Base-by-base conservation (phyloP, 2,329 filamentous ascomycete species). In the Sclerotinia sclerotiorum region DNA sequence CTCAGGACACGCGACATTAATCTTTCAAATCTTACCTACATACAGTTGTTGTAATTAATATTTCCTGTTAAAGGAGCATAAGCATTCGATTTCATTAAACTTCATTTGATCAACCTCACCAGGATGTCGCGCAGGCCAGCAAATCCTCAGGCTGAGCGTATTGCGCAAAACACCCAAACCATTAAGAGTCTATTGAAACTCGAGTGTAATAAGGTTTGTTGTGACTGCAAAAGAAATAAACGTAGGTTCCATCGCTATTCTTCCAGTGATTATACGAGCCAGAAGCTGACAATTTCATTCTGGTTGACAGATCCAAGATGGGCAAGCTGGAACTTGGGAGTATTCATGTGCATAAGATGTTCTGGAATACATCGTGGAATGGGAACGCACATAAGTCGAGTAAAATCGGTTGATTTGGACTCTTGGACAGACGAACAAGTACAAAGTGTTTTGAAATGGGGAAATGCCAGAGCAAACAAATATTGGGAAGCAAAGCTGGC, bases 221-320 rank as follows among this genome's bases (percentile, higher is more conserved):
- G 94, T 70, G 95, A 99, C 81, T 99, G 95, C 87, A 99, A 99
- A 85, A 89, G 91, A 79, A 99, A 98, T 84, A 99, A 98, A 81
- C 95, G 94, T 96, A 81, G 74, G 90, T 82, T 63, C 27, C 7
- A n/a, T 24, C 27, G 64, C 42, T 48, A 32, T 42, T 7, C 13
- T 24, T 46, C 2, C 13, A 17, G 6, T 52, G 56, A 13, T 54
- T 58, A 39, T 49, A 24, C 21, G 32, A 8, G 21, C 29, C n/a
- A 32, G 32, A 6, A 39, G 46, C 60, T 63, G 7, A 58, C 15
- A 21, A 19, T 51, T 54, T 15, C 11, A 44, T 39, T 13, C 54
- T 63, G 21, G 54, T 10, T 68, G n/a, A 52, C 78, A 97, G 93
- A 97, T 82, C 95, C 95, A 70, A 88, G 95, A 90, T 99, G 95